These are phyloP conservation scores for Emergomyces orientalis DNA, from an alignment of 2,329 filamentous ascomycete species.

Conservation along the genomic window DNA sequence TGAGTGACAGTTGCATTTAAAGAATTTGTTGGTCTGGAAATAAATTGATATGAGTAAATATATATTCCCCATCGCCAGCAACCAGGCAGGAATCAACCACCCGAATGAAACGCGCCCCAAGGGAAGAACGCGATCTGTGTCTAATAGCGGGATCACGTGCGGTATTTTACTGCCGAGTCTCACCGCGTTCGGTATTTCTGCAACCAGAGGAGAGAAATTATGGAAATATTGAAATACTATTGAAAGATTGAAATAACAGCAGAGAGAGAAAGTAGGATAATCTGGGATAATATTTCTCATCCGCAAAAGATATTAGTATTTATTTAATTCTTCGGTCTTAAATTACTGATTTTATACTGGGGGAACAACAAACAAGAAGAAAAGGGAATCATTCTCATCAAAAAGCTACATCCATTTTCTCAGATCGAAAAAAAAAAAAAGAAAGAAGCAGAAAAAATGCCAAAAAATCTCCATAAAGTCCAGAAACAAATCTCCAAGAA, in stretches of 20 bases:
- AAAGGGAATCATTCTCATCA: no score
- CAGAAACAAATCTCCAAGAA: slow-evolving; percentile 88
- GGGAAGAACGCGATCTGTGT: background rate
- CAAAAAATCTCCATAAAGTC: slow-evolving; percentile 69
- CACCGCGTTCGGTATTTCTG: background rate
- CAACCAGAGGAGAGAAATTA: background rate
- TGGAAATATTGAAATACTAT: no score
- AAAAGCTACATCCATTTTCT: background rate
- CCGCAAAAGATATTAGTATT: no score
- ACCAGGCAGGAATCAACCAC: background rate
- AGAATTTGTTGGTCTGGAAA: background rate
- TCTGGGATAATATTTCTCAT: no score
- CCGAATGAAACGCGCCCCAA: background rate
- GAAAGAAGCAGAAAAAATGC: slow-evolving; percentile 46
- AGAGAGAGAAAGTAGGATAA: no score
- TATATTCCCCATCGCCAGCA: background rate
- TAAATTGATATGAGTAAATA: background rate
- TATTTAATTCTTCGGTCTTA: no score
- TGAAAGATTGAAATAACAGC: background rate
- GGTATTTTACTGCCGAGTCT: background rate
- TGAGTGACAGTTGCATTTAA: no score
- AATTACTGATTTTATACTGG: no score
- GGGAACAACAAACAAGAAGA: no score
- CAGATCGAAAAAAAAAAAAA: background rate
- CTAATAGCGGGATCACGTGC: background rate